Evolutionary conservation across 1,284 basidiomycete genomes (phyloP).

Genomic region (Sporisorium sorghi): DNA sequence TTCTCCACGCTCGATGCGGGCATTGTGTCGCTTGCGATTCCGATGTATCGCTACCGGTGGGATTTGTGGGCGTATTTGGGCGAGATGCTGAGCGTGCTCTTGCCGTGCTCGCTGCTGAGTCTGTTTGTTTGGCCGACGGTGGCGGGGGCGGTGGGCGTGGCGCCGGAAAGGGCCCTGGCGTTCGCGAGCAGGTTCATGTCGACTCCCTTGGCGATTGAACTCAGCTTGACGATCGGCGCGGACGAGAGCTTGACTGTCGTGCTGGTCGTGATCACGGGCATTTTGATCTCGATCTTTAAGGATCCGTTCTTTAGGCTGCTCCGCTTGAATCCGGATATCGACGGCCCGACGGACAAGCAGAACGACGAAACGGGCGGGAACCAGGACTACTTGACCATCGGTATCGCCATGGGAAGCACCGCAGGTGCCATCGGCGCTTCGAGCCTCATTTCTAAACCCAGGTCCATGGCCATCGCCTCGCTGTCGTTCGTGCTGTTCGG

Average conservation of each 20-base stretch:
- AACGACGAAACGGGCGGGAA: not conserved
- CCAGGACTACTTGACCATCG: constrained; percentile 53
- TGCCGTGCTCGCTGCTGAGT: constrained; percentile 48
- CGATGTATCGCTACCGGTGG: constrained; percentile 60
- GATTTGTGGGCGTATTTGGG: constrained; percentile 49
- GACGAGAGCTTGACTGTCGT: constrained; percentile 61
- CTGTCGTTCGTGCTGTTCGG: constrained; percentile 61
- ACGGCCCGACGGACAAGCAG: not conserved
- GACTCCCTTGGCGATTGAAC: constrained; percentile 61
- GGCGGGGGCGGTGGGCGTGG: constrained; percentile 45
- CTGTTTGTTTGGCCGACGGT: constrained; percentile 58
- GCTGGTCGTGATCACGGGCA: constrained; percentile 63
- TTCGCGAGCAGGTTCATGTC: constrained; percentile 61
- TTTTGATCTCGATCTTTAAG: constrained; percentile 58
- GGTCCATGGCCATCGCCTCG: constrained; percentile 57
- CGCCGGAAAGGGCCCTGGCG: constrained; percentile 40
- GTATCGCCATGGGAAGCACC: constrained; percentile 59
- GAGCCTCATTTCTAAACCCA: constrained; percentile 50
- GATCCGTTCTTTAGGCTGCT: constrained; percentile 57
- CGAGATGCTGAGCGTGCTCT: constrained; percentile 49
- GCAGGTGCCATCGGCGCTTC: constrained; percentile 60
- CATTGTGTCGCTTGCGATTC: constrained; percentile 58
- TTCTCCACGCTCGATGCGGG: constrained; percentile 61
- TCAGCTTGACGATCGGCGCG: constrained; percentile 52
- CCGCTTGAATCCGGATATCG: constrained; percentile 31